Base-by-base conservation (phyloP, 768 basidiomycete genomes). In the Suillus bovinus region DNA sequence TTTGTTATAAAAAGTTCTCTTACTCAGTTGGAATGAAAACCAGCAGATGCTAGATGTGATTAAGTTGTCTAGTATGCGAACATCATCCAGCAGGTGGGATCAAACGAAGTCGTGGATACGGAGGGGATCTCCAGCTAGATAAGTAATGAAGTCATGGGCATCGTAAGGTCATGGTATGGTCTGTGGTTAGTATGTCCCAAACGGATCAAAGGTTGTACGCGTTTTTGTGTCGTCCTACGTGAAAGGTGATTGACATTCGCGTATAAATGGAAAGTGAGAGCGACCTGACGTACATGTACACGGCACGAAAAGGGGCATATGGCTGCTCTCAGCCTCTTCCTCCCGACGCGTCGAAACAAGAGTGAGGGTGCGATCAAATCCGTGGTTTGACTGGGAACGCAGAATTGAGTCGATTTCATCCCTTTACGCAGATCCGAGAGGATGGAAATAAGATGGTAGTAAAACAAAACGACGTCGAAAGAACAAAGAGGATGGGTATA, bases 321-420 rank as follows among this genome's bases (percentile, higher is more conserved):
- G 55, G 27, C 24, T 27, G 38, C 38, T 29, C 56, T 81, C 79
- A 34, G 66, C 69, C 38, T 85, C 85, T 31, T 76, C 73, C 72
- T 87, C 86, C 63, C 83, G 77, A 65, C 85, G 78, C 11, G 85
- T 81, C 5, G 80, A 76, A 27, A 87, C 86, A 3, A 91, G 79
- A 46, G 80, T 78, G 29, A 92, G 78, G 44, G 78, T 81, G 55
- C 88, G 81, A 76, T 91, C 87, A 68, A 91, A 93, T 1, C 91
- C 91, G 73, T 93, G 91, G 49, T 79, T 86, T 53, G 87, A 84
- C 88, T 91, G 64, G 20, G 59, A 34, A 56, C 31, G 24, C 33
- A 39, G 17, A 17, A 17, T 39, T 39, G 38, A 63, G 52, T 72
- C 58, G 52, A 52, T 52, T 52, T 31, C 20, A n/a, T 22, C n/a